phyloP scores from a whole-genome alignment of 805 yeast genomes.

The Wickerhamiella azymoides region DNA sequence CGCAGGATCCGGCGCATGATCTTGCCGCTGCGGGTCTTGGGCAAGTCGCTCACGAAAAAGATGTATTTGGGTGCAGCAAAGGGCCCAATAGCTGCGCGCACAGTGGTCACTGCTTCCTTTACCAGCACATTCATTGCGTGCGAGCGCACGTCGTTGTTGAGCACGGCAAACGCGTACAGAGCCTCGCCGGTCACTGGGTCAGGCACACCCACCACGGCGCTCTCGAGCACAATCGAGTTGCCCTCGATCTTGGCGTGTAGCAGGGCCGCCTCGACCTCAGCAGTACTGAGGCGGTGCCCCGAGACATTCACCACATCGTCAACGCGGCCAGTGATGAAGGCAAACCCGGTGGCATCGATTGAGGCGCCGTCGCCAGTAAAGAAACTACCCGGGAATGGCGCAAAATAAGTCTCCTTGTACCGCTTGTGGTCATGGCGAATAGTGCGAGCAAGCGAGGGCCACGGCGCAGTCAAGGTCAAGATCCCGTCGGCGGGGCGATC shows the following conservation, averaged over 20 bases:
- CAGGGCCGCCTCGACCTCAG: slow-evolving; percentile 75
- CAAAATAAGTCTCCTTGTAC: slow-evolving; percentile 67
- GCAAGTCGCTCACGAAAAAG: slow-evolving; percentile 66
- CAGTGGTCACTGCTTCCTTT: slow-evolving; percentile 59
- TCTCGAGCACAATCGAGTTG: slow-evolving; percentile 46
- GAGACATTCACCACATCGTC: slow-evolving; percentile 82
- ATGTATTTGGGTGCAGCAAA: slow-evolving; percentile 84
- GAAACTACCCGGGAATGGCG: slow-evolving; percentile 69
- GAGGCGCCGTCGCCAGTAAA: slow-evolving; percentile 89
- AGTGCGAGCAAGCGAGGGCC: slow-evolving; percentile 82
- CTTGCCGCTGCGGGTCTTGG: slow-evolving; percentile 90
- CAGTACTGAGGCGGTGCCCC: slow-evolving; percentile 79
- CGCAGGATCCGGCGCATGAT: slow-evolving; percentile 88
- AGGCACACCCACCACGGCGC: slow-evolving; percentile 72
- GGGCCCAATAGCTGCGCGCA: slow-evolving; percentile 65
- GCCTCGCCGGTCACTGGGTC: slow-evolving; percentile 83
- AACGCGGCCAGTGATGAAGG: slow-evolving; percentile 77
- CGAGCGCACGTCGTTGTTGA: slow-evolving; percentile 32
- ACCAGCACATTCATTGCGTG: slow-evolving; percentile 15
- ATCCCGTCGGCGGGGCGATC: slow-evolving; percentile 74
- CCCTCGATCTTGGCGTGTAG: slow-evolving; percentile 36
- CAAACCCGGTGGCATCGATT: slow-evolving; percentile 69
- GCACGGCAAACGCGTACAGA: slow-evolving; percentile 66
- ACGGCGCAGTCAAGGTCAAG: slow-evolving; percentile 50
- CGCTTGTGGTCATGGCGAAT: slow-evolving; percentile 66